A percentile compares a stretch with the other conserved stretches of the same genome.
phyloP scores from a whole-genome alignment of 2,329 filamentous ascomycete species.

The Ophiocordyceps camponoti-floridani region DNA sequence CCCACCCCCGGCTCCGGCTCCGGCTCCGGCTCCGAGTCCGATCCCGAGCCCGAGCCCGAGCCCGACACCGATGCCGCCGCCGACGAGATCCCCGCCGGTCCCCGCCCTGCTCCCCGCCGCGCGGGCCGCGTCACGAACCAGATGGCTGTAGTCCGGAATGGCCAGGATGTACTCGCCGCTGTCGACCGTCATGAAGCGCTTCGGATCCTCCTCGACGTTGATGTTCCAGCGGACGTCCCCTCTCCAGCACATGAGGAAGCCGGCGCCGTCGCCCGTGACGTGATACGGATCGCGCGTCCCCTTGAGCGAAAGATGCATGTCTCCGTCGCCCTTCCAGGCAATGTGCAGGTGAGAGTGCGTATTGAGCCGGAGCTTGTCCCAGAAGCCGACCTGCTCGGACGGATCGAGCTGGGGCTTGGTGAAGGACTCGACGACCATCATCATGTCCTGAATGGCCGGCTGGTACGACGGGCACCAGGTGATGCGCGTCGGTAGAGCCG shows the following conservation, averaged over 20 bases:
- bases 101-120: too few species aligned
- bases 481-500: constrained; percentile 74
- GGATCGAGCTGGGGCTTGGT: constrained; percentile 90
- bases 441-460: constrained; percentile 96
- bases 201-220: constrained; percentile 69
- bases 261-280: constrained; percentile 80
- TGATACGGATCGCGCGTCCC: constrained; percentile 83
- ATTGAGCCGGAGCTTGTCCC: constrained; percentile 91
- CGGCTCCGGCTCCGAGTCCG: too few species aligned
- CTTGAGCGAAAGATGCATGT: constrained; percentile 86
- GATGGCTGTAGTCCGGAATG: constrained; percentile 80
- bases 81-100: too few species aligned
- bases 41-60: too few species aligned
- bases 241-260: constrained; percentile 97
- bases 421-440: constrained; percentile 97
- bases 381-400: constrained; percentile 89
- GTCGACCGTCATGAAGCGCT: constrained; percentile 86
- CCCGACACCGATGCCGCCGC: too few species aligned
- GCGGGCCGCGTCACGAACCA: constrained; percentile 52
- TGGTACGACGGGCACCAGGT: constrained; percentile 98
- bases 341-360: constrained; percentile 85
- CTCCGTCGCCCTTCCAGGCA: constrained; percentile 87
- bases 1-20: constrained; percentile 2
- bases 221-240: constrained; percentile 83
- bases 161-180: constrained; percentile 92